A percentile compares a stretch with the other conserved stretches of the same genome.
These are phyloP conservation scores for Cornus controversa DNA, from an alignment of 148 eudicot genomes.

Conservation along the genomic window DNA sequence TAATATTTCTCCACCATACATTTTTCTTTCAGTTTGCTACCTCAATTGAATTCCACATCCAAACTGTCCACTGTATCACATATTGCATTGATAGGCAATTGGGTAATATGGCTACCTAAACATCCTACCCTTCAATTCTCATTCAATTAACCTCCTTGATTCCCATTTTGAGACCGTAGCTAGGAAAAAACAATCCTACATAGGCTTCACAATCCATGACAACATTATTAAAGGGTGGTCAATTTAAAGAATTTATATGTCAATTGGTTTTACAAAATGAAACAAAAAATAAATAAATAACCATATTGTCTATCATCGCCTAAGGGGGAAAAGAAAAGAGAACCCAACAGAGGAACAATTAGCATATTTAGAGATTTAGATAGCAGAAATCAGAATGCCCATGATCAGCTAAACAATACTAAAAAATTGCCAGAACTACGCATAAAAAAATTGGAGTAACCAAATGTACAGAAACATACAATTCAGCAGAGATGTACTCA, in stretches of 20 bases:
- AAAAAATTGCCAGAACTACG: background rate
- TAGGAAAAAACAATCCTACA: background rate
- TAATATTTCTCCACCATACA: background rate
- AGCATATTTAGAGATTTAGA: background rate
- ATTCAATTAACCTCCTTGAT: background rate
- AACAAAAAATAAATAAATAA: too few relatives aligned
- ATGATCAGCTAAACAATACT: background rate
- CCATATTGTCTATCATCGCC: background rate
- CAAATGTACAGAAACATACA: constrained; percentile 44
- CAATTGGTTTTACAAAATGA: too few relatives aligned
- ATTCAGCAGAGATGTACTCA: constrained; percentile 92
- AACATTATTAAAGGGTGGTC: background rate
- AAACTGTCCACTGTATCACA: background rate
- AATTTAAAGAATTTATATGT: too few relatives aligned
- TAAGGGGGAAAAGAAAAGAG: background rate
- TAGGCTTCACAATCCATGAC: background rate
- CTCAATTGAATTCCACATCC: background rate
- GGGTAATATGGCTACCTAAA: background rate
- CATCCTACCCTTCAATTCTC: background rate
- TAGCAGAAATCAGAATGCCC: too few relatives aligned
- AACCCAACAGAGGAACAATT: background rate
- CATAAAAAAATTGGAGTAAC: background rate
- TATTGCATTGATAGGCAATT: background rate
- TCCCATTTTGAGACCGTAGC: background rate
- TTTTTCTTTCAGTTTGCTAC: background rate